These are phyloP conservation scores for Excoecaria cochinchinensis DNA, from an alignment of 345 rosid species.

Conservation along the genomic window DNA sequence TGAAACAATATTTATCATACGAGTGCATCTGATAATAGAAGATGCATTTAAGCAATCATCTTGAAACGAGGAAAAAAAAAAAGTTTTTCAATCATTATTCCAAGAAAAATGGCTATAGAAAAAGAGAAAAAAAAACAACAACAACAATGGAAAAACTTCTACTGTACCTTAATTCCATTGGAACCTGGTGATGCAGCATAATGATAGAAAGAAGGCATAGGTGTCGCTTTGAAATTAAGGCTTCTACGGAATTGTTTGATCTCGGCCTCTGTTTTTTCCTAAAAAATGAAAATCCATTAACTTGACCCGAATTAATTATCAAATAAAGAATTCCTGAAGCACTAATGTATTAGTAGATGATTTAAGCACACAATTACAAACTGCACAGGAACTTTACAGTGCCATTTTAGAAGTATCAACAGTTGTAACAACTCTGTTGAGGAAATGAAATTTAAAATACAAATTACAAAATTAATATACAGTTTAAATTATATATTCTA, in stretches of 20 bases:
- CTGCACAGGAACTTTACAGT: not conserved
- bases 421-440: not conserved
- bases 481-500: no score
- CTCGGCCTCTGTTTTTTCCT: constrained; percentile 69
- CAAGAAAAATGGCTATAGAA: not conserved
- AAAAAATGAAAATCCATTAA: constrained; percentile 21
- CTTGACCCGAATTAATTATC: not conserved
- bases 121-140: no score
- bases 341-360: not conserved
- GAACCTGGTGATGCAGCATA: constrained; percentile 25
- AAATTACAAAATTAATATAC: no score
- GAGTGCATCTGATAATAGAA: not conserved
- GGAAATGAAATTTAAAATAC: not conserved
- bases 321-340: not conserved
- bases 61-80: not conserved
- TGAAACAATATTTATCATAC: not conserved
- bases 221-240: constrained; percentile 83
- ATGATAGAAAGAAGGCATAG: constrained; percentile 88
- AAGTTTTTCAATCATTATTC: not conserved
- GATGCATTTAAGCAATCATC: not conserved
- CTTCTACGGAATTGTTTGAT: constrained; percentile 62
- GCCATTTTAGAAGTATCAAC: not conserved
- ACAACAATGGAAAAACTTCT: constrained; percentile 5
- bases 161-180: constrained; percentile 53
- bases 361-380: no score